These are phyloP conservation scores for Cinchona pubescens DNA, from an alignment of 257 asterid species.

Conservation along the genomic window DNA sequence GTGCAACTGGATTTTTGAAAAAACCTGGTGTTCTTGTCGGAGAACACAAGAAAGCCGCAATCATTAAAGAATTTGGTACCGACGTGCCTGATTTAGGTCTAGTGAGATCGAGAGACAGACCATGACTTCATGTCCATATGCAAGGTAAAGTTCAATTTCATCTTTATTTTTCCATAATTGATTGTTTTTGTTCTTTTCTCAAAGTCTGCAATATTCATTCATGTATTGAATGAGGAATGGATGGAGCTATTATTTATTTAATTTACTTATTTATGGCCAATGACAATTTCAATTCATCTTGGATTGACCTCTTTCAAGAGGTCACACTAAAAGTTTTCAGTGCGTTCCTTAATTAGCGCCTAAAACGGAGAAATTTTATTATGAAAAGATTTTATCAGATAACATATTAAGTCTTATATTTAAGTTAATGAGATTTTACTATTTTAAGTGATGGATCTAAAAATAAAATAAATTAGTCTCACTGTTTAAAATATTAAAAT, in stretches of 20 bases:
- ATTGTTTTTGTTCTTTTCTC: neutral
- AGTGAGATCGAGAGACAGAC: conserved; percentile 80
- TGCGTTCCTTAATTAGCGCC: too few species aligned
- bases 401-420: too few species aligned
- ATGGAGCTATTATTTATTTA: neutral
- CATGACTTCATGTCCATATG: conserved; percentile 81
- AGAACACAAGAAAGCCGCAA: conserved; percentile 49
- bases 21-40: conserved; percentile 81
- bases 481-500: too few species aligned
- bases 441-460: too few species aligned
- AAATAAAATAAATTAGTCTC: too few species aligned
- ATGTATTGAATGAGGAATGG: neutral
- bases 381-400: too few species aligned
- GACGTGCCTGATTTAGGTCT: conserved; percentile 73
- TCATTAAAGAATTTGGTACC: conserved; percentile 56
- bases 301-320: neutral
- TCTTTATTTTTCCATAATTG: neutral
- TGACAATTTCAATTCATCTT: neutral
- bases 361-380: too few species aligned
- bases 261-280: neutral
- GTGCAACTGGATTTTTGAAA: conserved; percentile 75
- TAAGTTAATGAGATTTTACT: too few species aligned
- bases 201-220: neutral
- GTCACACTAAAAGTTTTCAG: neutral
- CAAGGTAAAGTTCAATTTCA: conserved; percentile 53